Conservation (phyloP, 2,329 filamentous ascomycete genomes). For the Cladosporium sp. region DNA sequence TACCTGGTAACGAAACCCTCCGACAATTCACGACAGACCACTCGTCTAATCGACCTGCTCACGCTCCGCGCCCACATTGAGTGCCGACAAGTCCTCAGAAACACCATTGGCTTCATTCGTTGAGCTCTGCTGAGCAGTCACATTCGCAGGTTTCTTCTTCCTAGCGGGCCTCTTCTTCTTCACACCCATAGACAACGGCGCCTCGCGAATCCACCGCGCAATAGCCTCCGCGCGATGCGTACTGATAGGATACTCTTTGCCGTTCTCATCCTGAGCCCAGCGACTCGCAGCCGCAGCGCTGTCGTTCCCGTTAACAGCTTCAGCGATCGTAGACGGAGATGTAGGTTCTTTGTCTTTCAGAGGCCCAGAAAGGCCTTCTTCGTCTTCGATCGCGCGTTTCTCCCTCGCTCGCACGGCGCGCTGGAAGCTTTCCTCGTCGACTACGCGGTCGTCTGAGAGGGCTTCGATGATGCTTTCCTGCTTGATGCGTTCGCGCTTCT, state of each 20-base stretch:
- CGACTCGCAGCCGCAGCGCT: constrained; percentile 46
- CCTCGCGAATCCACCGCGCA: constrained; percentile 61
- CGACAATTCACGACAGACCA: no score
- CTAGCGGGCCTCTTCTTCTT: constrained; percentile 29
- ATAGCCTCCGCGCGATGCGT: constrained; percentile 65
- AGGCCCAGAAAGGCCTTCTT: constrained; percentile 39
- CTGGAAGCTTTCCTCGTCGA: constrained; percentile 63
- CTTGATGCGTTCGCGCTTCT: constrained; percentile 56
- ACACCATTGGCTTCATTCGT: constrained; percentile 2
- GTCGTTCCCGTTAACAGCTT: background rate
- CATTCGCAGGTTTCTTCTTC: constrained; percentile 28
- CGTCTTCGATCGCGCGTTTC: constrained; percentile 53
- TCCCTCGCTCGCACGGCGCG: constrained; percentile 60
- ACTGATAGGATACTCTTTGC: constrained; percentile 62
- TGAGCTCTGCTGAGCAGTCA: no score
- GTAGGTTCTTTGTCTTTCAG: constrained; percentile 31
- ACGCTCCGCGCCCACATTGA: background rate
- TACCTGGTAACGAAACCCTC: no score
- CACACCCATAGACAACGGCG: constrained; percentile 37
- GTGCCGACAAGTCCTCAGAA: background rate
- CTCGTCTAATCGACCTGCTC: no score
- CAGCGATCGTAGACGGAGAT: background rate
- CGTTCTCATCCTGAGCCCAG: constrained; percentile 63
- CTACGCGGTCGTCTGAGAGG: constrained; percentile 62
- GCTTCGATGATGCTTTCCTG: constrained; percentile 64